Conservation (phyloP, 73 alveolate species). For the Paramecium sonneborni region DNA sequence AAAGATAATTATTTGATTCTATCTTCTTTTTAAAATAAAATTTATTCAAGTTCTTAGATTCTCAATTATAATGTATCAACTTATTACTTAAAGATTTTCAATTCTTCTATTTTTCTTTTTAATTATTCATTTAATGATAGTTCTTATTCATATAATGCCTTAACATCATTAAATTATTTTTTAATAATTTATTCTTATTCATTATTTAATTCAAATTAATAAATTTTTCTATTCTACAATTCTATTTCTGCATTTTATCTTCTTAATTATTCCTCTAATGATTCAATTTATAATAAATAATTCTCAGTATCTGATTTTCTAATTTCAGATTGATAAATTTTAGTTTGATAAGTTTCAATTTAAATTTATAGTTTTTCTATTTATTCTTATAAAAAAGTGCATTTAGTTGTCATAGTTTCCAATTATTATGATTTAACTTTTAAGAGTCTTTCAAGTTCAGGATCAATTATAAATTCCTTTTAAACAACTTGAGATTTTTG, state of each 20-base stretch:
- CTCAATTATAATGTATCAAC: background rate
- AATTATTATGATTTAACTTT: background rate
- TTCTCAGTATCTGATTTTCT: background rate
- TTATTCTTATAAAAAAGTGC: background rate
- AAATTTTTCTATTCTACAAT: background rate
- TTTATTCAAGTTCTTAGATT: constrained; percentile 23
- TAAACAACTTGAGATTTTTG: background rate
- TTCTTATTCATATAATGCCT: constrained; percentile 3
- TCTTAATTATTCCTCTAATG: background rate
- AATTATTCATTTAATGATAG: background rate
- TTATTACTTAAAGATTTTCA: background rate
- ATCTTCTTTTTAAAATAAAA: background rate
- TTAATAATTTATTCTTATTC: background rate
- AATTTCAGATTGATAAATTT: background rate
- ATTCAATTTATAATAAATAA: background rate
- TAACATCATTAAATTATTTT: background rate
- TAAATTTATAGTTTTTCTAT: background rate
- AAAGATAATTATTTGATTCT: background rate
- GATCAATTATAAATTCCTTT: background rate
- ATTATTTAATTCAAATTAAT: background rate
- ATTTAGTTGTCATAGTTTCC: background rate
- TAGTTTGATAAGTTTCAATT: constrained; percentile 4
- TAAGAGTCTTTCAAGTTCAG: background rate
- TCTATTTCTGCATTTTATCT: background rate
- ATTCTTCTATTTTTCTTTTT: background rate